Percentiles rank a stretch among this genome's conserved stretches.
These are phyloP conservation scores for Neonothopanus nambi DNA, from an alignment of 1,284 basidiomycete species.

Conservation along the genomic window DNA sequence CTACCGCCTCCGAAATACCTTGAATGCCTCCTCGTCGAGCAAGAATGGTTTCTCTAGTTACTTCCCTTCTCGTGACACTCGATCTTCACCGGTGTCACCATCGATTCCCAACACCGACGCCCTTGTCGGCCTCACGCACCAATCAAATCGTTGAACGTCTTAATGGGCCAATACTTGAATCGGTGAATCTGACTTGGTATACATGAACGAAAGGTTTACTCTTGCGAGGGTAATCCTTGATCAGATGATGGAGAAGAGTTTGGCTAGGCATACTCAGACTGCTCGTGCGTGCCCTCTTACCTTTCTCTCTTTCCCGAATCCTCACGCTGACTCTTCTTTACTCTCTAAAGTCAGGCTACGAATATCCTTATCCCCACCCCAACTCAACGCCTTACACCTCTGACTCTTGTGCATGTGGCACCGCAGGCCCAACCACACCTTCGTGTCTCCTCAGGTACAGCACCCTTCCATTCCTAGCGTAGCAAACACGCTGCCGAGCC, in stretches of 20 bases:
- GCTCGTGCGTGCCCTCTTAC: too few species aligned
- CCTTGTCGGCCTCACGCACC: too few species aligned
- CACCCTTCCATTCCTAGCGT: neutral
- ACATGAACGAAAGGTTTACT: constrained; percentile 89
- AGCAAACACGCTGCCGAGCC: too few species aligned
- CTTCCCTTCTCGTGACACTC: too few species aligned
- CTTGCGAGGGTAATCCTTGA: constrained; percentile 84
- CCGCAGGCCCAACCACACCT: neutral
- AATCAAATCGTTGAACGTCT: too few species aligned
- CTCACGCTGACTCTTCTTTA: neutral
- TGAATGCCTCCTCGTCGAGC: too few species aligned
- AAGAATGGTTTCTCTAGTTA: too few species aligned
- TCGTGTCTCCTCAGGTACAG: too few species aligned
- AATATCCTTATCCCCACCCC: neutral
- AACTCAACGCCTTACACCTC: neutral
- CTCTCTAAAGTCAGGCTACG: neutral
- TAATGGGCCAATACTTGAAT: too few species aligned
- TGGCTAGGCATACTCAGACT: constrained; percentile 74
- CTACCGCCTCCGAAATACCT: too few species aligned
- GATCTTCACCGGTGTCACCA: too few species aligned
- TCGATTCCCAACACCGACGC: neutral
- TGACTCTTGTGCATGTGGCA: neutral
- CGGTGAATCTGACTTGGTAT: constrained; percentile 79
- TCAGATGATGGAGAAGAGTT: constrained; percentile 87
- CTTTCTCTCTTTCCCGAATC: neutral